Conservation (phyloP, 148 eudicot genomes). For the Tetragonia tetragonoides region DNA sequence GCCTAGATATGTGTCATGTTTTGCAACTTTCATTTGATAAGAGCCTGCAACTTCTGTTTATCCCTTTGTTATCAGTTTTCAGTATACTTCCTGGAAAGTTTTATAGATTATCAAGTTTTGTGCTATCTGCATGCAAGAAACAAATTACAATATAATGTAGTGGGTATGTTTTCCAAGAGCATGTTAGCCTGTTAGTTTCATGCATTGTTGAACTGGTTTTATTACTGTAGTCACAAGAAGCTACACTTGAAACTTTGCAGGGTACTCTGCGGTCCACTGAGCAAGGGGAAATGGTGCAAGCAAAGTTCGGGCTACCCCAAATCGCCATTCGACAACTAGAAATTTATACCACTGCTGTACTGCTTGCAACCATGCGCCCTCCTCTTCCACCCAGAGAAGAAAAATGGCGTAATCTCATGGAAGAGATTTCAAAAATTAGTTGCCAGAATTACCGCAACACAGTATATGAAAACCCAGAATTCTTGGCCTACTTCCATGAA, state of each 20-base stretch:
- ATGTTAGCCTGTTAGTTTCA: no score
- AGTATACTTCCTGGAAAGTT: neutral
- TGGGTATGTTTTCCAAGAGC: no score
- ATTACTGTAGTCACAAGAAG: neutral
- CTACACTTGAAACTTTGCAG: constrained; percentile 34
- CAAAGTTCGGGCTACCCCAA: constrained; percentile 87
- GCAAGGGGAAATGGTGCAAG: constrained; percentile 98
- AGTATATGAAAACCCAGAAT: constrained; percentile 84
- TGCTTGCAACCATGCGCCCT: constrained; percentile 79
- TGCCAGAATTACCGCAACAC: constrained; percentile 59
- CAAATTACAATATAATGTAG: no score
- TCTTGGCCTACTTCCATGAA: constrained; percentile 83
- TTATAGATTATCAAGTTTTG: no score
- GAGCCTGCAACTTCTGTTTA: neutral
- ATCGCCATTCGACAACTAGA: constrained; percentile 77
- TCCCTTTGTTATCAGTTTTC: neutral
- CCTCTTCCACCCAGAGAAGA: constrained; percentile 76
- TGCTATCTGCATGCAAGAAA: no score
- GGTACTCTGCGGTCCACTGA: constrained; percentile 85
- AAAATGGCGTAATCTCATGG: constrained; percentile 85
- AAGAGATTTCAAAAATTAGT: constrained; percentile 73
- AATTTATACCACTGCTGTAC: constrained; percentile 82
- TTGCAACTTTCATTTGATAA: neutral
- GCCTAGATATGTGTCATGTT: neutral
- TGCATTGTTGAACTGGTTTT: no score